Percentiles rank a stretch among this genome's conserved stretches.
Conservation (phyloP, 176 grass and related monocot genomes). For the Microstegium vimineum region DNA sequence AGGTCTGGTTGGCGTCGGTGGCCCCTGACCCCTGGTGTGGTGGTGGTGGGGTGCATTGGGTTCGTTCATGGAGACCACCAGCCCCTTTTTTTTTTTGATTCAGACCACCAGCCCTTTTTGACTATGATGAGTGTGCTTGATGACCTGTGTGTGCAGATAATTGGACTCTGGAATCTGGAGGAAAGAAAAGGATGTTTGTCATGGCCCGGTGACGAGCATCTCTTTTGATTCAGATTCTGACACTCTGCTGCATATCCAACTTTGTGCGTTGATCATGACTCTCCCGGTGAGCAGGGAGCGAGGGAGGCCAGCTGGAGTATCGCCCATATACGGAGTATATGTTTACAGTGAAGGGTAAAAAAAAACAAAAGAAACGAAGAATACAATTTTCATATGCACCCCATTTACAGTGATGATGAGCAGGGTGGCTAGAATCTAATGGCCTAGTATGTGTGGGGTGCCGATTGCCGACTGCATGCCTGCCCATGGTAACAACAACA, state of each 20-base stretch:
- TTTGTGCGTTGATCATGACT: neutral
- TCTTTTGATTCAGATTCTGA: neutral
- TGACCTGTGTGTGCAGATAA: neutral
- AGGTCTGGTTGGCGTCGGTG: neutral
- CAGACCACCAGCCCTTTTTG: neutral
- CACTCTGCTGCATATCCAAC: neutral
- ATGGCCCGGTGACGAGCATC: conserved; percentile 38
- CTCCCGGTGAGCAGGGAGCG: too few species aligned
- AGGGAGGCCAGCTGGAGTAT: neutral
- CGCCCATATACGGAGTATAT: too few species aligned
- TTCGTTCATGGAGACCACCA: neutral
- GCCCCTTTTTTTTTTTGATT: too few species aligned
- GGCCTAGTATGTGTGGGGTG: neutral
- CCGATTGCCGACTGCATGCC: too few species aligned
- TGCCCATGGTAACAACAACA: neutral
- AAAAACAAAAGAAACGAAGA: too few species aligned
- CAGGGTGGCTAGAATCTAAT: conserved; percentile 10
- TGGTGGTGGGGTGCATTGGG: neutral
- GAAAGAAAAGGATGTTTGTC: conserved; percentile 26
- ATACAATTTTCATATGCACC: too few species aligned
- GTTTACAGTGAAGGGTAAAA: neutral
- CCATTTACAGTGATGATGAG: too few species aligned
- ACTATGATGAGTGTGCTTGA: conserved; percentile 17
- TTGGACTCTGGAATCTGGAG: neutral
- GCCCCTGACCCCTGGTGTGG: too few species aligned